A percentile compares a stretch with the other conserved stretches of the same genome.
phyloP scores from a whole-genome alignment of 345 rosid species.

The Hibiscus tridactylites region DNA sequence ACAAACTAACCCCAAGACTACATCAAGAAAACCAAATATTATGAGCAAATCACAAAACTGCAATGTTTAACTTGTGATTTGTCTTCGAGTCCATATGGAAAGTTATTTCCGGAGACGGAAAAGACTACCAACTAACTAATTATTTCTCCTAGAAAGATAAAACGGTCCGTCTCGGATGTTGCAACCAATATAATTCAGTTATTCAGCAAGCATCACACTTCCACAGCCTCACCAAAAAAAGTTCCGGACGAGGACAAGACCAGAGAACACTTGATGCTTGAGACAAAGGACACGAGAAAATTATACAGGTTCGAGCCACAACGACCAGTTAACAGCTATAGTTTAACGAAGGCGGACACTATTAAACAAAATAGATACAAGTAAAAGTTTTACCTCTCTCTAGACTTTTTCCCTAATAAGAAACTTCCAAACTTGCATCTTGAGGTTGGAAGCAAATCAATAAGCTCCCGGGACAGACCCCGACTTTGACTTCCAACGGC shows the following conservation, averaged over 20 bases:
- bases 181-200: neutral
- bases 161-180: neutral
- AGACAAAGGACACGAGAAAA: neutral
- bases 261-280: neutral
- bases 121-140: neutral
- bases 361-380: neutral
- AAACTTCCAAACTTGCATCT: constrained; percentile 50
- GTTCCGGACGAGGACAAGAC: too few relatives aligned
- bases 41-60: neutral
- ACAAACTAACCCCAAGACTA: too few relatives aligned
- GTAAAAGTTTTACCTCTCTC: constrained; percentile 42
- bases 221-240: neutral
- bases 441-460: constrained; percentile 53
- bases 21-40: neutral
- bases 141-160: neutral
- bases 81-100: neutral
- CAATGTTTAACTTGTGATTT: neutral
- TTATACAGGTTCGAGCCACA: neutral
- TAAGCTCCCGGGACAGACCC: constrained; percentile 54
- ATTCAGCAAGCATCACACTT: neutral
- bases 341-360: neutral
- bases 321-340: neutral
- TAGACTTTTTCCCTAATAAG: constrained; percentile 41
- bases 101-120: neutral
- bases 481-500: constrained; percentile 57